Conservation (phyloP, 225 moss, liverwort and hornwort genomes). For the Pleurozium schreberi region DNA sequence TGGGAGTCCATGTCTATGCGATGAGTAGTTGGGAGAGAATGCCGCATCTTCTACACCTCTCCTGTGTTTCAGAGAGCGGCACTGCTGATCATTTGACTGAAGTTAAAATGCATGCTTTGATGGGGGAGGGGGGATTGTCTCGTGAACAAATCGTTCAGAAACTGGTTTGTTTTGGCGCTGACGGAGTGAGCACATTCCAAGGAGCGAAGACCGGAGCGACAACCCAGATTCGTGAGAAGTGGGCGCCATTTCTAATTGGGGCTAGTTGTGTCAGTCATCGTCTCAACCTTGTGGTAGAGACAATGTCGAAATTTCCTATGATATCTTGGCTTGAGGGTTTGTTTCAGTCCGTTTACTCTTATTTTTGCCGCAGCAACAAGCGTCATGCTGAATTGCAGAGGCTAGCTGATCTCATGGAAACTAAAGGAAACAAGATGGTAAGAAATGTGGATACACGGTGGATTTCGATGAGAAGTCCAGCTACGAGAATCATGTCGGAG, state of each 20-base stretch:
- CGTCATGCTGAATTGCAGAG: too few species aligned
- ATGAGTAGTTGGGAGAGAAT: background rate
- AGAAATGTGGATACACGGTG: fast-evolving
- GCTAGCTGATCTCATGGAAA: background rate
- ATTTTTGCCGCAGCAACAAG: too few species aligned
- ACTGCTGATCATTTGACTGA: background rate
- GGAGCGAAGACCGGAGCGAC: too few species aligned
- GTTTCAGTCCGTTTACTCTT: fast-evolving
- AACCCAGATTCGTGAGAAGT: too few species aligned
- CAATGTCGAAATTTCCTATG: too few species aligned
- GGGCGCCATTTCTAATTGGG: fast-evolving
- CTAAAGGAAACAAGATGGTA: background rate
- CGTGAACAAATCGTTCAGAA: too few species aligned
- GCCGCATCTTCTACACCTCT: background rate
- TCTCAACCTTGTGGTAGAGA: fast-evolving
- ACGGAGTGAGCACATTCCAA: too few species aligned
- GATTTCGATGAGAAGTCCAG: fast-evolving
- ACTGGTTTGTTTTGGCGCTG: too few species aligned
- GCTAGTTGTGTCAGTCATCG: too few species aligned
- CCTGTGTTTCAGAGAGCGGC: fast-evolving
- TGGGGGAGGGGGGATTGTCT: background rate
- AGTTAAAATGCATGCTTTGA: background rate
- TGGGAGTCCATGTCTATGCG: fast-evolving
- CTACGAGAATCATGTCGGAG: fast-evolving
- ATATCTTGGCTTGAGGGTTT: fast-evolving